Evolutionary conservation across 1,284 basidiomycete species (phyloP), one percentile per base, ranked within the genome.

Genomic region (Puccinia novopanici): DNA sequence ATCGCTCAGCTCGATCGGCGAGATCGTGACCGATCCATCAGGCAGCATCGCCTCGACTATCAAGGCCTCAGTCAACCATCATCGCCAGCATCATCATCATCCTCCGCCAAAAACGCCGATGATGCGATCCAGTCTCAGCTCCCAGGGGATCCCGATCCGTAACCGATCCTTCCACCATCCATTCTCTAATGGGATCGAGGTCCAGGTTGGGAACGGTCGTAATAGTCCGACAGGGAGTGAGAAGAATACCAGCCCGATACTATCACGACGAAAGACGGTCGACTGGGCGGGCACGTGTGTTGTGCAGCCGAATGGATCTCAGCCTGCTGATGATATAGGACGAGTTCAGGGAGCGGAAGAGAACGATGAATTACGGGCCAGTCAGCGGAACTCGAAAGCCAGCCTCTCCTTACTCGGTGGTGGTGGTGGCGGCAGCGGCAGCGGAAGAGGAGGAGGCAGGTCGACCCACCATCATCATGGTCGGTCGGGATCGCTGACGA

Each of bases 1-100:
- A 68, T 81, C 79, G 37, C 63, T 81, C n/a, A 68, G 72, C 65
- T 81, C 79, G 54, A 81, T 81, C 54, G 79, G 79, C 24, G 79
- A 81, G 61, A 63, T 75, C 27, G 74, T 75, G 50, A 50, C 79
- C 27, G 79, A 74, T 70, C 78, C 70, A 5, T 24, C 78, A 22
- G 71, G 30, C 27, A 61, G 50, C 22, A 42, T 54, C 17, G 50
- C 27, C 50, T 52, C 50, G 59, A 63, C 63, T 13, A 50, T 59
- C 42, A 61, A 52, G 54, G 34, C n/a, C 19, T 68, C 75, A 15
- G 59, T 68, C 13, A 65, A 9, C 24, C 50, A n/a, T 19, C 48
- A 57, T 15, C 50, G 37, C 9, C 24, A 42, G 40, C 54, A 57
- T 61, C 42, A 42, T 59, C 55, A 45, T 13, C 37, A 22, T 24